Conservation (phyloP, 352 stramenopile species). For the Elongisporangium senticosum region DNA sequence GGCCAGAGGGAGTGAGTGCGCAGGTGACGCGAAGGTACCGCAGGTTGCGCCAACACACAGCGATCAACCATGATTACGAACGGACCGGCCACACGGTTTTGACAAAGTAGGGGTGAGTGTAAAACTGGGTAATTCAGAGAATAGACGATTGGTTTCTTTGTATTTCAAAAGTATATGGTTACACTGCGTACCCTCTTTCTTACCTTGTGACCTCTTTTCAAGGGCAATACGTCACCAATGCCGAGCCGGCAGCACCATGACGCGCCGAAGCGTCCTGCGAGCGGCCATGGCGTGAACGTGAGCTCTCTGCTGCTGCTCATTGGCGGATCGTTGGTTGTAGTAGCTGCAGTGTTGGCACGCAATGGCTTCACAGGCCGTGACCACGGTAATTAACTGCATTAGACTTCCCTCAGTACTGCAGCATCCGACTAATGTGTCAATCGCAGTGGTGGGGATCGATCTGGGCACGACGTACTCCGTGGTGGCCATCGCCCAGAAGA, state of each 20-base stretch:
- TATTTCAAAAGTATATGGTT: neutral
- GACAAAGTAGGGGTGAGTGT: neutral
- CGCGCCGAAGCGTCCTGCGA: neutral
- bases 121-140: neutral
- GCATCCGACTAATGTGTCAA: slow-evolving; percentile 1
- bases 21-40: neutral
- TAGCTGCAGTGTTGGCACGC: slow-evolving; percentile 43
- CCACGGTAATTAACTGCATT: slow-evolving; percentile 23
- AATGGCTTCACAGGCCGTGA: slow-evolving; percentile 54
- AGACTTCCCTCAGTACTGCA: neutral
- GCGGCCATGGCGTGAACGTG: slow-evolving; percentile 12
- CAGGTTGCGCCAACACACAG: neutral
- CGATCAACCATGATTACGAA: too few species aligned
- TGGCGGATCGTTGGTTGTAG: slow-evolving; percentile 27
- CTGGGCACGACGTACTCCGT: slow-evolving; percentile 77
- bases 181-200: neutral
- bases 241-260: neutral
- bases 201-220: neutral
- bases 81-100: neutral
- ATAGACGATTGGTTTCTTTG: neutral
- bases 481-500: slow-evolving; percentile 60
- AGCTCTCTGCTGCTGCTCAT: slow-evolving; percentile 41
- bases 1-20: neutral
- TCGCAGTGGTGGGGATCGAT: slow-evolving; percentile 60
- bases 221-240: neutral